Evolutionary conservation across 805 yeast species (phyloP).

Genomic region (Candida awuae): DNA sequence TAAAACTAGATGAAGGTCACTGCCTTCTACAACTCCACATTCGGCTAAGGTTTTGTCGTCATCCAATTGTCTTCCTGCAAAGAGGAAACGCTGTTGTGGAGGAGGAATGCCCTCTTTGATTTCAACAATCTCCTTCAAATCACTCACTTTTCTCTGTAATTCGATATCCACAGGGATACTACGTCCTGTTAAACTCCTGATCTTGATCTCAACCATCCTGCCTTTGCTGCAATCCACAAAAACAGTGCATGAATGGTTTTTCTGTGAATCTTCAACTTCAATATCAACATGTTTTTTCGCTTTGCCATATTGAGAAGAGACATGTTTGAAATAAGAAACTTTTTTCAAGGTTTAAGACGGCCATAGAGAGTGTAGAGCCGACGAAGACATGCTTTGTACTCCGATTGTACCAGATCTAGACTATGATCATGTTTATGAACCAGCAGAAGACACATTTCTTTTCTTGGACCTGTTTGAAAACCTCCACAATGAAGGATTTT

Average conservation of each 20-base stretch:
- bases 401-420: constrained; percentile 54
- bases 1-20: constrained; percentile 81
- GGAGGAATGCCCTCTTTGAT: constrained; percentile 98
- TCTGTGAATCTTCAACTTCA: no score
- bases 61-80: constrained; percentile 85
- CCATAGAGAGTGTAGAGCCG: neutral
- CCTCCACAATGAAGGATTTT: constrained; percentile 33
- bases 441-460: constrained; percentile 87
- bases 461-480: constrained; percentile 73
- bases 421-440: constrained; percentile 79
- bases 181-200: constrained; percentile 56
- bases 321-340: no score
- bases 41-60: constrained; percentile 68
- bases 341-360: no score
- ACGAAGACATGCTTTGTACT: constrained; percentile 61
- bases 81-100: constrained; percentile 85
- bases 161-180: constrained; percentile 71
- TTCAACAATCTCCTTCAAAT: constrained; percentile 85
- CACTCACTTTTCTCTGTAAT: constrained; percentile 52
- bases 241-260: neutral
- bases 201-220: constrained; percentile 25
- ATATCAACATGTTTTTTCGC: no score
- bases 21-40: constrained; percentile 76
- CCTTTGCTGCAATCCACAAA: neutral
- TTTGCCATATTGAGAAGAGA: no score